phyloP scores from a whole-genome alignment of 2,329 filamentous ascomycete species.

The Amauroascus niger region DNA sequence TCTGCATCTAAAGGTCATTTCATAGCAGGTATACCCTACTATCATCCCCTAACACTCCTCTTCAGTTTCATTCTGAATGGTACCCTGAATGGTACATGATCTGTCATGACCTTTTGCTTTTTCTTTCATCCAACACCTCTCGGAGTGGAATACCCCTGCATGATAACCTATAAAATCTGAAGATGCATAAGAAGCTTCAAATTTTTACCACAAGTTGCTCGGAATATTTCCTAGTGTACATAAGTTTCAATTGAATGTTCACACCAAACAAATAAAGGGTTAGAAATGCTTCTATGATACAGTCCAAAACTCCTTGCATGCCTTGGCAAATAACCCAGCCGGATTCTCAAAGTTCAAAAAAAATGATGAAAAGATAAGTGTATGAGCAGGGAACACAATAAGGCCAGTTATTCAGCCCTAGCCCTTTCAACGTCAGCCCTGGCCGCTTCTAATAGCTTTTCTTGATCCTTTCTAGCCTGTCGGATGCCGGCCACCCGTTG shows the following conservation, averaged over 20 bases:
- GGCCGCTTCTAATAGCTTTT: constrained; percentile 37
- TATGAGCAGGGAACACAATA: constrained; percentile 6
- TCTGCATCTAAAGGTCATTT: no score
- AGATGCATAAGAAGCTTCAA: not conserved
- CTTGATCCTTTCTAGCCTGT: constrained; percentile 39
- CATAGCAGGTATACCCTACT: no score
- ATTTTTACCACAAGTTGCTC: not conserved
- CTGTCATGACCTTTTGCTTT: not conserved
- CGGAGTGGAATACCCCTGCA: not conserved
- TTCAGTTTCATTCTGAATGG: no score
- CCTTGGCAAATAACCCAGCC: not conserved
- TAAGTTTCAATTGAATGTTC: not conserved
- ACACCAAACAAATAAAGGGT: not conserved
- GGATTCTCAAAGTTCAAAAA: not conserved
- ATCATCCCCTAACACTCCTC: no score
- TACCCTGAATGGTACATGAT: not conserved
- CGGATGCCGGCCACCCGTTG: constrained; percentile 31
- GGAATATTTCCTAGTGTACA: not conserved
- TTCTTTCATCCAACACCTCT: not conserved
- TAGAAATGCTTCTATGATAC: not conserved
- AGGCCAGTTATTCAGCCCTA: constrained; percentile 23
- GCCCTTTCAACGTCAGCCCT: constrained; percentile 37
- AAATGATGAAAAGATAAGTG: not conserved
- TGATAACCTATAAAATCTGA: not conserved
- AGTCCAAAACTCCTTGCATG: constrained; percentile 6